Evolutionary conservation across 2,329 filamentous ascomycete species (phyloP).

Genomic region (Diaporthe helianthi): DNA sequence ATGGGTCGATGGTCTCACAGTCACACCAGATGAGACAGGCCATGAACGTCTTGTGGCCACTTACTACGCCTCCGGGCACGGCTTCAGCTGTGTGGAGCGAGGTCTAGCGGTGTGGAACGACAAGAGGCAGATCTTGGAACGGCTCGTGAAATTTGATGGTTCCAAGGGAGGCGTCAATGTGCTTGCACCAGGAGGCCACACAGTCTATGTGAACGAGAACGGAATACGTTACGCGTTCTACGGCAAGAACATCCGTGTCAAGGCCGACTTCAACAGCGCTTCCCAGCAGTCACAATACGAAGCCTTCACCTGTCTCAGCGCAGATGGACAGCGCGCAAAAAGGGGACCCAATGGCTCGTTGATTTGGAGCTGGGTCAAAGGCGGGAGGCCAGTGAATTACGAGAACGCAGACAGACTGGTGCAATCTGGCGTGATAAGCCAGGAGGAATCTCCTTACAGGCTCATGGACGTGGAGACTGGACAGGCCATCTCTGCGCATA

Average conservation of each 20-base stretch:
- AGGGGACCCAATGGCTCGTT: slow-evolving; percentile 21
- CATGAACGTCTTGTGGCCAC: slow-evolving; percentile 23
- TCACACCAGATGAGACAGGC: slow-evolving; percentile 11
- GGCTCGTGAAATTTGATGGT: slow-evolving; percentile 18
- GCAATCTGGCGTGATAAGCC: slow-evolving; percentile 10
- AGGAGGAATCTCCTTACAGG: slow-evolving; percentile 31
- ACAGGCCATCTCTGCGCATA: slow-evolving; percentile 17
- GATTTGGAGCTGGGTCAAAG: slow-evolving; percentile 32
- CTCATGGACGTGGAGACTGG: slow-evolving; percentile 26
- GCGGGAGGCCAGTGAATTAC: slow-evolving; percentile 30
- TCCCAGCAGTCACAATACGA: slow-evolving; percentile 32
- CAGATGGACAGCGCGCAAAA: slow-evolving; percentile 18
- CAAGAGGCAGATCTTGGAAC: slow-evolving; percentile 17
- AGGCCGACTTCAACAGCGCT: slow-evolving; percentile 24
- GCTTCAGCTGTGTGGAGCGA: slow-evolving; percentile 19
- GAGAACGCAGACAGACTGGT: slow-evolving; percentile 27
- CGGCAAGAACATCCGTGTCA: slow-evolving; percentile 33
- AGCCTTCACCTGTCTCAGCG: slow-evolving; percentile 30
- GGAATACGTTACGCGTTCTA: slow-evolving; percentile 29
- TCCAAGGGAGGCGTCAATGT: neutral
- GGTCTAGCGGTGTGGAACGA: slow-evolving; percentile 32
- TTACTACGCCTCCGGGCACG: slow-evolving; percentile 25
- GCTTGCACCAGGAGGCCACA: slow-evolving; percentile 24
- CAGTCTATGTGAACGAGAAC: slow-evolving; percentile 27
- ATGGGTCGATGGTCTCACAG: slow-evolving; percentile 33